A percentile compares a stretch with the other conserved stretches of the same genome.
phyloP scores from a whole-genome alignment of 306 rosid species.

The Acacia confusa region DNA sequence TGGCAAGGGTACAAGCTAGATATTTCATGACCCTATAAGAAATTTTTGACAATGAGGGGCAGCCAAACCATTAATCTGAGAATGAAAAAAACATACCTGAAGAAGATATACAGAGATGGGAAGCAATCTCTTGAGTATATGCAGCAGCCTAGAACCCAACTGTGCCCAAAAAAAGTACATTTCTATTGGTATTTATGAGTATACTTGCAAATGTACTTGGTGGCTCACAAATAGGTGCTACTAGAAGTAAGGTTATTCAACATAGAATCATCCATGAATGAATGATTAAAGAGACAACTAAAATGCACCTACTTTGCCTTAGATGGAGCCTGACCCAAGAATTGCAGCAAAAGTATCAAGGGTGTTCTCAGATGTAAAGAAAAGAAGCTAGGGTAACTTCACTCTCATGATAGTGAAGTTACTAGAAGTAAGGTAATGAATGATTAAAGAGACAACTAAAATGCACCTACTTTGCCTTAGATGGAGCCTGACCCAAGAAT shows the following conservation, averaged over 20 bases:
- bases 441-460: not conserved
- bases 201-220: not conserved
- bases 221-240: not conserved
- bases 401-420: constrained; percentile 8
- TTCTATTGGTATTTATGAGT: not conserved
- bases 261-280: not conserved
- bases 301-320: not conserved
- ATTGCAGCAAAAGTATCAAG: not conserved
- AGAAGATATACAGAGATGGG: constrained; percentile 93
- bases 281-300: not conserved
- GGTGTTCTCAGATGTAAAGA: not conserved
- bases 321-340: not conserved
- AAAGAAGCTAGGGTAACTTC: not conserved
- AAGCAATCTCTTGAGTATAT: constrained; percentile 92
- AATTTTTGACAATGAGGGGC: constrained; percentile 10
- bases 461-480: not conserved
- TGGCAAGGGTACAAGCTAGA: constrained; percentile 1
- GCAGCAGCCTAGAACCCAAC: constrained; percentile 89
- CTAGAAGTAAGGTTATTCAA: not conserved
- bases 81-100: constrained; percentile 51
- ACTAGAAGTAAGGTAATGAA: not conserved
- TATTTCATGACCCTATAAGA: constrained; percentile 14
- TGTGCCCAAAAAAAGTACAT: constrained; percentile 44
- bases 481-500: not conserved
- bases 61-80: constrained; percentile 22